Evolutionary conservation across 2,329 filamentous ascomycete species (phyloP).

Genomic region (Dothidotthia symphoricarpi): DNA sequence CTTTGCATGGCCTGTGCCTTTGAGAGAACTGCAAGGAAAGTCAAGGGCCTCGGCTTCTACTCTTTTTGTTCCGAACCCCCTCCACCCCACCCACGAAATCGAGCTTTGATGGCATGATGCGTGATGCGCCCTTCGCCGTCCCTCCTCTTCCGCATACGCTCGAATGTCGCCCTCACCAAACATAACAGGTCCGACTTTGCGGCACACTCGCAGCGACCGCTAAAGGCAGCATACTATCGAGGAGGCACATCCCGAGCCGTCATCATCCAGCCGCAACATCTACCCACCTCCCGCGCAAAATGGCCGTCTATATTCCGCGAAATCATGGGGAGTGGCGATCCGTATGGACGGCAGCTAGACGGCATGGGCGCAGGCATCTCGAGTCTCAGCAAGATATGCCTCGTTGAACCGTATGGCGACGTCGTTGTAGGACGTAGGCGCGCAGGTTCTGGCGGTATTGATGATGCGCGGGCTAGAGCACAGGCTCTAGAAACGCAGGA

Average conservation of each 20-base stretch:
- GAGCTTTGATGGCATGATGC: conserved; percentile 23
- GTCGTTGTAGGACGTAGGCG: background rate
- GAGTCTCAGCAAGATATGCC: conserved; percentile 68
- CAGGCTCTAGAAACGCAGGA: conserved; percentile 2
- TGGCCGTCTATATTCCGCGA: conserved; percentile 59
- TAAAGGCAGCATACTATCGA: conserved; percentile 59
- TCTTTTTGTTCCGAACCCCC: conserved; percentile 19
- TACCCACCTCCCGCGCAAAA: conserved; percentile 48
- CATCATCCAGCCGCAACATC: conserved; percentile 55
- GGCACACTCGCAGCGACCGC: conserved; percentile 16
- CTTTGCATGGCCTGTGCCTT: conserved; percentile 17
- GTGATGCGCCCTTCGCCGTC: conserved; percentile 23
- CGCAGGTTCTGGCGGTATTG: conserved; percentile 11
- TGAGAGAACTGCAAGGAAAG: too few relatives aligned
- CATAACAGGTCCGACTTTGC: conserved; percentile 8
- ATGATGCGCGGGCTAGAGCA: conserved; percentile 8
- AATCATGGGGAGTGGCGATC: conserved; percentile 63
- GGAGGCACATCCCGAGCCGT: conserved; percentile 69
- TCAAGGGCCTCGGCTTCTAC: conserved; percentile 19
- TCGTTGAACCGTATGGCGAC: conserved; percentile 51
- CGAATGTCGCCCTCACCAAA: conserved; percentile 7
- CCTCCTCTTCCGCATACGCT: conserved; percentile 15
- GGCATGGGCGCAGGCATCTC: conserved; percentile 69
- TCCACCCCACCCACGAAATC: background rate
- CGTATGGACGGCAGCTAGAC: conserved; percentile 67